These are phyloP conservation scores for Puya raimondii DNA, from an alignment of 176 grass and related monocot species.

Conservation along the genomic window DNA sequence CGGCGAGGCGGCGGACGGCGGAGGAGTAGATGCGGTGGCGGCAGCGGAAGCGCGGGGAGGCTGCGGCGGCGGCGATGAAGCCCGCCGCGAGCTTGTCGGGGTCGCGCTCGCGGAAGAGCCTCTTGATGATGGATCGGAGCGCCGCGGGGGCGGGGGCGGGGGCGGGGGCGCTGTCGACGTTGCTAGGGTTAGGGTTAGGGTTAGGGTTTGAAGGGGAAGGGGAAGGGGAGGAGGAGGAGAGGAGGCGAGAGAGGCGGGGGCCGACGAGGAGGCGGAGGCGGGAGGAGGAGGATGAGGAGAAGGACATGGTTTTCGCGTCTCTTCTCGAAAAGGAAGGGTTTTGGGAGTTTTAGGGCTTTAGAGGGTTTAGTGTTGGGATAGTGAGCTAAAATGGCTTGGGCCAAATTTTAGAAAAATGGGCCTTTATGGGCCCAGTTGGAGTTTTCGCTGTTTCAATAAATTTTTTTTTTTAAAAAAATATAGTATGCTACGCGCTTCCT, in stretches of 20 bases:
- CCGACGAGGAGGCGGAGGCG: constrained; percentile 22
- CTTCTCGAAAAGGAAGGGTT: not conserved
- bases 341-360: not conserved
- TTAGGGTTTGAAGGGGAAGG: not conserved
- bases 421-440: no score
- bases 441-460: no score
- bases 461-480: no score
- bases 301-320: constrained; percentile 8
- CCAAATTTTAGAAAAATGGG: no score
- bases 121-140: not conserved
- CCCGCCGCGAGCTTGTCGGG: constrained; percentile 42
- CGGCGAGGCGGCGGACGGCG: constrained; percentile 33
- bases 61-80: constrained; percentile 34
- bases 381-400: not conserved
- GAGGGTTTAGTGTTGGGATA: not conserved
- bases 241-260: constrained; percentile 10
- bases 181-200: not conserved
- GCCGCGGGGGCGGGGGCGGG: not conserved
- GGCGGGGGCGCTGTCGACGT: no score
- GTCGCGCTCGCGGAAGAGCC: constrained; percentile 23
- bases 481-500: no score
- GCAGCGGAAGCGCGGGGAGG: constrained; percentile 27
- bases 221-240: not conserved
- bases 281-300: not conserved
- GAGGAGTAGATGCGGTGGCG: constrained; percentile 33